Percentiles rank a stretch among this genome's conserved stretches.
Evolutionary conservation across 257 asterid species (phyloP).

Genomic region (Dorcoceras hygrometricum): DNA sequence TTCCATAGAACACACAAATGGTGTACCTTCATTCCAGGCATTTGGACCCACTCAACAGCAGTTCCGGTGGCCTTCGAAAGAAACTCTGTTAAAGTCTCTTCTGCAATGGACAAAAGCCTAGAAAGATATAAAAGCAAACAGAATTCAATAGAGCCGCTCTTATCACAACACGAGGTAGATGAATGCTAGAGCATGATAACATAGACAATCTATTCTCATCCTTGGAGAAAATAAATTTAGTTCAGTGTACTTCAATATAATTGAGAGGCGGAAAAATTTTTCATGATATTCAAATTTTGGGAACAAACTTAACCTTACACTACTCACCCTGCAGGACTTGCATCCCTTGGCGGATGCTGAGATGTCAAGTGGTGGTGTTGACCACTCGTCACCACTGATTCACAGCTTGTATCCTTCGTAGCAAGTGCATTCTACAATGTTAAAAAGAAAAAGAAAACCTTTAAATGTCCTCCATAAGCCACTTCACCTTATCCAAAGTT

Average conservation of each 20-base stretch:
- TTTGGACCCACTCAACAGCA: constrained; percentile 98
- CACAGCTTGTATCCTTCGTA: constrained; percentile 83
- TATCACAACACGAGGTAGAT: constrained; percentile 33
- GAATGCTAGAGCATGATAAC: constrained; percentile 35
- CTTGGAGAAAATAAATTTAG: constrained; percentile 35
- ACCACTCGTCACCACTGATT: constrained; percentile 89
- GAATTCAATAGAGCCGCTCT: constrained; percentile 31
- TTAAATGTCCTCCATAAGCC: constrained; percentile 18
- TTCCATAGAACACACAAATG: neutral
- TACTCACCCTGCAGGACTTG: constrained; percentile 98
- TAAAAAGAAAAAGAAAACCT: neutral
- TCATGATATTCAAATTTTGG: neutral
- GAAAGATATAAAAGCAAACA: constrained; percentile 36
- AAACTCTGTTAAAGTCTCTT: constrained; percentile 94
- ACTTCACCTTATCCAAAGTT: neutral
- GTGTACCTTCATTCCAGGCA: constrained; percentile 98
- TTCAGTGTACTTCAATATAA: neutral
- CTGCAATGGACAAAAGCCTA: constrained; percentile 96
- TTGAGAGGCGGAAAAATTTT: neutral
- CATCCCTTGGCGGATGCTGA: constrained; percentile 95
- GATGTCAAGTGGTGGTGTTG: constrained; percentile 72
- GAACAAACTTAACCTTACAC: constrained; percentile 15
- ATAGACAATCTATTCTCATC: constrained; percentile 24
- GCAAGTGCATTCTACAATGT: constrained; percentile 56
- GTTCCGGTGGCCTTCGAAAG: constrained; percentile 97